Base-by-base conservation (phyloP, 163 green algal species). In the Prototheca cutis region DNA sequence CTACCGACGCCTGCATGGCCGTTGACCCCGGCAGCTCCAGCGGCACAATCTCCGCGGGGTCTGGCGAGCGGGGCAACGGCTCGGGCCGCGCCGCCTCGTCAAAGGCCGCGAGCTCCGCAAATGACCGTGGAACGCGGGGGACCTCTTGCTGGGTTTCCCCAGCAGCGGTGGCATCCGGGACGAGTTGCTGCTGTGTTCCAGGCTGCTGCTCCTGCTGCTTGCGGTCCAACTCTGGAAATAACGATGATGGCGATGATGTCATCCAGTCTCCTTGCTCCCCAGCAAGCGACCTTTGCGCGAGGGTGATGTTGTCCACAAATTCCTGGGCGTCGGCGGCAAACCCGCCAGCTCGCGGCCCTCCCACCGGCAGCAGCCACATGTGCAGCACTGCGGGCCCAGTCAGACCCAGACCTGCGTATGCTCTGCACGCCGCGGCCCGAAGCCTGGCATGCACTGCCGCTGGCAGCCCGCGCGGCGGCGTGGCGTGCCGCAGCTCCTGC, bases 381-480 rank as follows among this genome's bases (percentile, higher is more conserved):
- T 29, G 51, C 39, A 76, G 68, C 42, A 60, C 34, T 4, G 68
- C 68, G n/a, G 60, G 70, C 53, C 70, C 68, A 0, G 51, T 29
- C 42, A 76, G 32, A 10, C 62, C 62, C 32, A 76, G 56, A 10
- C 54, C 51, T 24, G 53, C 23, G 39, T 69, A 74, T 17, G 66
- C 39, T 32, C 57, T 48, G 19, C 55, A 29, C 30, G 52, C 52
- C 2, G 45, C 36, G 56, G 48, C 19, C 52, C 57, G 29, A 64
- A n/a, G 4, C n/a, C 19, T n/a, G 55, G 30, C 4, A 25, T 28
- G 42, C 4, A 59, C 53, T 30, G 59, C 62, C 6, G 36, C 42
- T 0, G 62, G 27, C 30, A 71, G 40, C 5, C 27, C 40, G 1
- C 33, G 49, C 23, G 68, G 57, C 24, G 68, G 68, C 7, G 58